A percentile compares a stretch with the other conserved stretches of the same genome.
Evolutionary conservation across 2,329 filamentous ascomycete genomes (phyloP).

Genomic region (Zarea fungicola): DNA sequence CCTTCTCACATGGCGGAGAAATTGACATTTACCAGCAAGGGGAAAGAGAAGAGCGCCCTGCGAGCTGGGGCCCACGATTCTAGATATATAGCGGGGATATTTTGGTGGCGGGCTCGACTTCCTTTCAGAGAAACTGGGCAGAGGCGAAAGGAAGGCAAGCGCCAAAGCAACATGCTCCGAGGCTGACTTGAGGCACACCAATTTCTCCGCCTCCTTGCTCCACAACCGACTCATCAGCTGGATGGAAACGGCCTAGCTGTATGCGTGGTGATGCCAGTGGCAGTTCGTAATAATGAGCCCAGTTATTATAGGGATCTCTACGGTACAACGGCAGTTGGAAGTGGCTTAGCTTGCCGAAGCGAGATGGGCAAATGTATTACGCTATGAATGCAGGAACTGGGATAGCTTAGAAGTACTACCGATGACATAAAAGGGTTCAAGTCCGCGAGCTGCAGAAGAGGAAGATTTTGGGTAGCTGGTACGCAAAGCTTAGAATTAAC

Average conservation of each 20-base stretch:
- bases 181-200: conserved; percentile 5
- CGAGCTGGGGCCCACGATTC: not conserved
- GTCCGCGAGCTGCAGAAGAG: conserved; percentile 1
- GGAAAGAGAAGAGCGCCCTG: not conserved
- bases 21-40: not conserved
- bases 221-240: conserved; percentile 8
- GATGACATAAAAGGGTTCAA: conserved; percentile 2
- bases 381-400: not conserved
- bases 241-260: not conserved
- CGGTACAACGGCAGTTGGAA: not conserved
- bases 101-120: conserved; percentile 9
- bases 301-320: not conserved
- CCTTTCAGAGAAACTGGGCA: not conserved
- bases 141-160: not conserved
- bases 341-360: not conserved
- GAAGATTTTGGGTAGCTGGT: not conserved
- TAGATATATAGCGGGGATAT: conserved; percentile 1
- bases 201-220: conserved; percentile 13
- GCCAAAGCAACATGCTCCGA: not conserved
- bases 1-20: conserved; percentile 10
- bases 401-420: too few relatives aligned
- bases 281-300: conserved; percentile 1
- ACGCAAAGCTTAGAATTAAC: not conserved
- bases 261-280: not conserved
- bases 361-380: not conserved